Conservation (phyloP, 2,329 filamentous ascomycete species). For the Cadophora sp. region DNA sequence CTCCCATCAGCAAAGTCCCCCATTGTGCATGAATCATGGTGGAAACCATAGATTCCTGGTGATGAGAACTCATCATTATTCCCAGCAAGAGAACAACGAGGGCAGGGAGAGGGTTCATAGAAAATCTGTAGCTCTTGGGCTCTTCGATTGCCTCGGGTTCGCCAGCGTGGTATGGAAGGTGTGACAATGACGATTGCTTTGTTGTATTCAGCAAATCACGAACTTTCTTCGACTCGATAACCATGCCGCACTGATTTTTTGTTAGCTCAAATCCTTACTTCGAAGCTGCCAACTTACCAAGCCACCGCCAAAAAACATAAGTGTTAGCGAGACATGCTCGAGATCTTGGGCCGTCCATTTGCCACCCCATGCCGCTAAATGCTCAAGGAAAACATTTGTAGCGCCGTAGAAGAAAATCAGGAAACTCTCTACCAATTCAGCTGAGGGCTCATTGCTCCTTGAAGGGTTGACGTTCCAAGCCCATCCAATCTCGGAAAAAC, state of each 20-base stretch:
- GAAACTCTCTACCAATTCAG: conserved; percentile 88
- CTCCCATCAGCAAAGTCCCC: conserved; percentile 84
- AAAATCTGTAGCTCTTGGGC: conserved; percentile 74
- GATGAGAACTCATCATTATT: conserved; percentile 94
- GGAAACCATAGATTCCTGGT: conserved; percentile 75
- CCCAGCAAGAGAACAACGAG: conserved; percentile 87
- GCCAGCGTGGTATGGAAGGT: conserved; percentile 52
- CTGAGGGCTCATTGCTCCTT: conserved; percentile 69
- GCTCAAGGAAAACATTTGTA: conserved; percentile 92
- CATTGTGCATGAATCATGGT: conserved; percentile 95
- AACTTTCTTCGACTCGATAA: conserved; percentile 77
- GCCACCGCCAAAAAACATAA: conserved; percentile 93
- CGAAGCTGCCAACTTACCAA: conserved; percentile 62
- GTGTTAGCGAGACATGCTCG: conserved; percentile 90
- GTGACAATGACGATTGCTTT: conserved; percentile 43
- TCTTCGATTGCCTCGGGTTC: conserved; percentile 57
- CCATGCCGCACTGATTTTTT: conserved; percentile 71
- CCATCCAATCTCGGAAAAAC: conserved; percentile 91
- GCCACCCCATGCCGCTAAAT: conserved; percentile 74
- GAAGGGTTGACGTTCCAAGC: conserved; percentile 87
- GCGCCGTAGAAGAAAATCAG: conserved; percentile 90
- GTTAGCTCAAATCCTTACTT: conserved; percentile 7
- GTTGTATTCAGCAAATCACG: conserved; percentile 69
- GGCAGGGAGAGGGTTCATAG: conserved; percentile 87
- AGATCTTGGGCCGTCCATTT: conserved; percentile 81